Base-by-base conservation (phyloP, 2,329 filamentous ascomycete genomes). In the Lecanoromycetidae sp. region DNA sequence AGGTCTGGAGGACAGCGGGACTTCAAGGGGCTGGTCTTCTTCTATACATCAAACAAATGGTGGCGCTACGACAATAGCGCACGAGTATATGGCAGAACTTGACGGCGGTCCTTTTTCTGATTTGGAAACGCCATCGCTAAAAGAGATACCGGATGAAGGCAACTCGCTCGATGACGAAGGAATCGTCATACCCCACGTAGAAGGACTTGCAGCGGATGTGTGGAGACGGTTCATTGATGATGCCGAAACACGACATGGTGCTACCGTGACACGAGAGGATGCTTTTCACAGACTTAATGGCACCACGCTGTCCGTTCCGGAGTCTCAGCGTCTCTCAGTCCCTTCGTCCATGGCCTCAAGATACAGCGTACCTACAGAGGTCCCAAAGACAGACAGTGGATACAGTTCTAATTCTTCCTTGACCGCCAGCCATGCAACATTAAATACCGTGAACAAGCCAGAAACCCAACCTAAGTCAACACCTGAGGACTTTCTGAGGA, bases 371-470 rank as follows among this genome's bases (percentile, higher is more conserved):
- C 29, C 44, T 15, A 41, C 15, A 9, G 44, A 36, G 29, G 22
- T 15, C 13, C 23, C 23, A 29, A 46, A 52, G 19, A 32, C 29
- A 22, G 61, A 64, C 47, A 63, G 61, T 45, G 60, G 61, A 15
- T 64, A 64, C 43, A 57, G 55, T 27, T 63, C 61, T 6, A 58
- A 62, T 44, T 50, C 52, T 4, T 57, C 59, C 2, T 49, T 53
- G 15, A 12, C 22, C n/a, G 34, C 35, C 15, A 26, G 10, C 26
- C 19, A 33, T 12, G 13, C 13, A 19, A 34, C 17, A 20, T 12
- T 3, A 17, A 43, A 20, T 7, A 23, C 27, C 27, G 17, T 7
- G 3, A 30, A 20, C 15, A n/a, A 29, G 3, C 25, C 8, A 41
- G 38, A 10, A 13, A 41, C 17, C 19, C 12, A 3, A 19, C 15